Evolutionary conservation across 2,329 filamentous ascomycete species (phyloP).

Genomic region (Colletotrichum spaethianum): DNA sequence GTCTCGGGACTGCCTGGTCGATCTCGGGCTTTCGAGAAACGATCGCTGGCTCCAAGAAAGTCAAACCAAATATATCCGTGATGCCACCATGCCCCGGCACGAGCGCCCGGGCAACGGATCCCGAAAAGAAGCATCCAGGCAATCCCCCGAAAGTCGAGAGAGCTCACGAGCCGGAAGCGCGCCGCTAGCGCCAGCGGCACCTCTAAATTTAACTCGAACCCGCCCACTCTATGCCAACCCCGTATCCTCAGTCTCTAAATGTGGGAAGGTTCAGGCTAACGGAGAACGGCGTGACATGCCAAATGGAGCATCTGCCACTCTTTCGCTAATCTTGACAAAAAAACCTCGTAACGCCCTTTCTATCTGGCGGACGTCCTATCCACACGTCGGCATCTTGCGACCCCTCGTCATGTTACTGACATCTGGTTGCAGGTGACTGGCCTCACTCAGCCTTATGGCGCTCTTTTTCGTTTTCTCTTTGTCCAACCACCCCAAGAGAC

Average conservation of each 20-base stretch:
- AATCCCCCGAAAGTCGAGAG: neutral
- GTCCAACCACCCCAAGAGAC: neutral
- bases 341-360: constrained; percentile 20
- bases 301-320: constrained; percentile 28
- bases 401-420: constrained; percentile 6
- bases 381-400: neutral
- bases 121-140: constrained; percentile 12
- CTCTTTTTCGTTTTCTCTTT: neutral
- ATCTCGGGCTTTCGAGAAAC: constrained; percentile 1
- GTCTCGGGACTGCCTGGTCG: neutral
- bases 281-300: neutral
- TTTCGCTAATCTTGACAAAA: constrained; percentile 30
- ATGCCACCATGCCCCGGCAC: neutral
- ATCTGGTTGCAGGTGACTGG: neutral
- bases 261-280: neutral
- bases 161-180: neutral
- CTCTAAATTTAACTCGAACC: constrained; percentile 36
- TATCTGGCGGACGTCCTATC: neutral
- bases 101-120: neutral
- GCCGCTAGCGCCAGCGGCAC: constrained; percentile 26
- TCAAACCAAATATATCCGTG: neutral
- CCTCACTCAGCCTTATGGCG: constrained; percentile 21
- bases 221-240: constrained; percentile 4
- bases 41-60: neutral
- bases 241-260: constrained; percentile 20